Conservation (phyloP, 1,284 basidiomycete species). For the Fistulinella staudtii region DNA sequence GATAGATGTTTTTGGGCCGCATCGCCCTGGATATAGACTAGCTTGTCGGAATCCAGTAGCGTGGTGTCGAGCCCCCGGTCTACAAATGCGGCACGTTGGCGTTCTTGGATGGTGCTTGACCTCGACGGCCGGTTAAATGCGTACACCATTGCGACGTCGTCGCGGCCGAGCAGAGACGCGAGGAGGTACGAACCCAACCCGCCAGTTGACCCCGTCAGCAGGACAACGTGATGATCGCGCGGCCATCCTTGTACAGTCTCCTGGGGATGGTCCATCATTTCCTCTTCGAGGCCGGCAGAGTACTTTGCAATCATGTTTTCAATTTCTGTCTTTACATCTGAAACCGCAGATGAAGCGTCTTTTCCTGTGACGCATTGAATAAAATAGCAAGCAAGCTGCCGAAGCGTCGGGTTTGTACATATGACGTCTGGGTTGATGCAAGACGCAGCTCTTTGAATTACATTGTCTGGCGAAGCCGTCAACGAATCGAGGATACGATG, state of each 20-base stretch:
- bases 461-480: constrained; percentile 4
- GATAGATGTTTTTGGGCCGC: constrained; percentile 21
- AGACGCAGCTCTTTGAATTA: constrained; percentile 6
- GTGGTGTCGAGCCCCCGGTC: constrained; percentile 30
- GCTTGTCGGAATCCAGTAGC: constrained; percentile 26
- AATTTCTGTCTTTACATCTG: constrained; percentile 13
- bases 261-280: background rate
- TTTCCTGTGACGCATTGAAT: constrained; percentile 5
- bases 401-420: constrained; percentile 27
- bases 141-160: constrained; percentile 26
- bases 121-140: constrained; percentile 31
- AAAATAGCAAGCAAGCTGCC: constrained; percentile 14
- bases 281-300: constrained; percentile 3
- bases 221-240: constrained; percentile 11
- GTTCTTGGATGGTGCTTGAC: constrained; percentile 8
- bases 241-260: background rate
- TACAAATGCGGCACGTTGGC: constrained; percentile 30
- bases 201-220: constrained; percentile 34
- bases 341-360: background rate
- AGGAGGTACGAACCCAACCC: constrained; percentile 31
- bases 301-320: constrained; percentile 29
- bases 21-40: constrained; percentile 31
- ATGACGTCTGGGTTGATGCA: constrained; percentile 26
- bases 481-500: constrained; percentile 24
- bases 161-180: constrained; percentile 15